phyloP scores from a whole-genome alignment of 768 basidiomycete species.

The Cystobasidium tubakii region DNA sequence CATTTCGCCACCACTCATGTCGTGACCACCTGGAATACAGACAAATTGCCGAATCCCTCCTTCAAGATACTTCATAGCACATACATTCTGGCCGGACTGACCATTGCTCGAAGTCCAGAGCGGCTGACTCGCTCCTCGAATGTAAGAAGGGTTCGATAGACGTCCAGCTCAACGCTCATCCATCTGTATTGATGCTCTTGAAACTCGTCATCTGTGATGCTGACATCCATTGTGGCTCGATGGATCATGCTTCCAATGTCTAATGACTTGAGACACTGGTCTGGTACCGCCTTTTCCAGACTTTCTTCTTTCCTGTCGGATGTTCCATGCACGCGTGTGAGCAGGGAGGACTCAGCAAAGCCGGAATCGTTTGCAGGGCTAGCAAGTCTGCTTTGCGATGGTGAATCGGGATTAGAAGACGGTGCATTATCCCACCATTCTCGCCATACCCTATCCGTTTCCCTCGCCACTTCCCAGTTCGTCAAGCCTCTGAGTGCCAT shows the following conservation, averaged over 20 bases:
- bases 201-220: constrained; percentile 3
- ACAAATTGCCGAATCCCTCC: neutral
- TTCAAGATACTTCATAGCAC: neutral
- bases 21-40: neutral
- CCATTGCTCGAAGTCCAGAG: constrained; percentile 44
- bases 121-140: constrained; percentile 9
- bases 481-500: neutral
- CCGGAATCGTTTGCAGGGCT: constrained; percentile 9
- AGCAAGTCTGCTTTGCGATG: too few relatives aligned
- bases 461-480: constrained; percentile 15
- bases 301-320: neutral
- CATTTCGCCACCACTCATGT: neutral
- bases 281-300: neutral
- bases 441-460: constrained; percentile 11
- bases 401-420: neutral
- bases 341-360: neutral
- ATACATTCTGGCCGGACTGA: neutral
- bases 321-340: neutral
- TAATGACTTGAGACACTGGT: neutral
- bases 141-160: constrained; percentile 2
- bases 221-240: constrained; percentile 10
- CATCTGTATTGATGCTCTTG: constrained; percentile 10
- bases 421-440: constrained; percentile 20
- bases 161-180: constrained; percentile 12
- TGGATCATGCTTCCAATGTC: constrained; percentile 10